Percentiles rank a stretch among this genome's conserved stretches.
phyloP scores from a whole-genome alignment of 176 grass and related monocot genomes.

The Tillandsia leiboldiana region DNA sequence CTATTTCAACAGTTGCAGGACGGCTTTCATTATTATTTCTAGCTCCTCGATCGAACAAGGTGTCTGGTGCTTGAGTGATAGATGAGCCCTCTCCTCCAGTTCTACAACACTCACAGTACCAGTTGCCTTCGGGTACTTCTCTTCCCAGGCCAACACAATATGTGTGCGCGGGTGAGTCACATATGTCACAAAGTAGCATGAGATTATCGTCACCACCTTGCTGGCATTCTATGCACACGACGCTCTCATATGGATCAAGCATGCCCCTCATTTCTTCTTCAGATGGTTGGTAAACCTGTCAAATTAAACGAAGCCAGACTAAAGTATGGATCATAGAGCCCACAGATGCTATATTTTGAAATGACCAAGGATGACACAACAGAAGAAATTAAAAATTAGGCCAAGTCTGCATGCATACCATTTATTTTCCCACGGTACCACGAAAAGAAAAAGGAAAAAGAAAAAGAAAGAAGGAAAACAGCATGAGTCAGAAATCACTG shows the following conservation, averaged over 20 bases:
- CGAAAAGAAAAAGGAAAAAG: not conserved
- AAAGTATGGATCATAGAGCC: no score
- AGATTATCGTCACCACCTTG: slow-evolving; percentile 81
- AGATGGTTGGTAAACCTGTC: slow-evolving; percentile 85
- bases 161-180: slow-evolving; percentile 90
- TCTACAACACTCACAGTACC: slow-evolving; percentile 89
- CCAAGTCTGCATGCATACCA: no score
- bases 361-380: no score
- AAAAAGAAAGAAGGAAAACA: not conserved
- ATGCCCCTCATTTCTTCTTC: slow-evolving; percentile 90
- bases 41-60: slow-evolving; percentile 3
- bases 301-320: not conserved
- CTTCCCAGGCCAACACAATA: slow-evolving; percentile 91
- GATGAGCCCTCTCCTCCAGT: slow-evolving; percentile 35
- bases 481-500: not conserved
- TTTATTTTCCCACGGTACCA: no score
- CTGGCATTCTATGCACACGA: slow-evolving; percentile 92
- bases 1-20: slow-evolving; percentile 16
- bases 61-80: slow-evolving; percentile 18
- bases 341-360: no score
- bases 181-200: slow-evolving; percentile 97
- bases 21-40: slow-evolving; percentile 1
- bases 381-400: no score
- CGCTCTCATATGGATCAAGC: slow-evolving; percentile 82
- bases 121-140: slow-evolving; percentile 87